These are phyloP conservation scores for Lodderomyces theae DNA, from an alignment of 1,139 yeast genomes.

Conservation along the genomic window DNA sequence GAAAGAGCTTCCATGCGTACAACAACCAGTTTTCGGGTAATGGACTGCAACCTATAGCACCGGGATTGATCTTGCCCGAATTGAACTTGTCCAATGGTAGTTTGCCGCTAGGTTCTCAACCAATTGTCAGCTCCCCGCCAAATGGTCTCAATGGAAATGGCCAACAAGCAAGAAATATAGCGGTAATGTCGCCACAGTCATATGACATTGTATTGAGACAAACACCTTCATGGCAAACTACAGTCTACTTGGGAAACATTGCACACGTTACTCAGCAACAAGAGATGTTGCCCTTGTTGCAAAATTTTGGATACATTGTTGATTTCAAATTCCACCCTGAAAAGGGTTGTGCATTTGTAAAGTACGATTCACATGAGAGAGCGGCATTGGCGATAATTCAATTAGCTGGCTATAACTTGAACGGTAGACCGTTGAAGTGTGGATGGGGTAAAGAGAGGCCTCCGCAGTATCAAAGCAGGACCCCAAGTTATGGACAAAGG, in stretches of 20 bases:
- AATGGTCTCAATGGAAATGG: slow-evolving; percentile 9
- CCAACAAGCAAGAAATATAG: slow-evolving; percentile 16
- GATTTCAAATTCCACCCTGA: slow-evolving; percentile 82
- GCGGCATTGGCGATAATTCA: slow-evolving; percentile 89
- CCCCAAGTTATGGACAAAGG: not conserved
- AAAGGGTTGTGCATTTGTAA: slow-evolving; percentile 81
- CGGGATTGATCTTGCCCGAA: not conserved
- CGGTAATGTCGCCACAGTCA: slow-evolving; percentile 50
- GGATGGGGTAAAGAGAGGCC: slow-evolving; percentile 84
- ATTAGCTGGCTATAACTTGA: slow-evolving; percentile 67
- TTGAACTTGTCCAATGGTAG: slow-evolving; percentile 3
- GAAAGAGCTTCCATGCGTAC: slow-evolving; percentile 4
- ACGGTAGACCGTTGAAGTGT: slow-evolving; percentile 77
- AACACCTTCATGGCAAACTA: slow-evolving; percentile 82
- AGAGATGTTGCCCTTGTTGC: slow-evolving; percentile 74
- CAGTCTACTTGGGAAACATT: slow-evolving; percentile 84
- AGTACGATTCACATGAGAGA: slow-evolving; percentile 80
- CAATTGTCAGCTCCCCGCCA: slow-evolving; percentile 6
- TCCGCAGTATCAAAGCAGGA: slow-evolving; percentile 26
- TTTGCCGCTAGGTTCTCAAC: slow-evolving; percentile 6
- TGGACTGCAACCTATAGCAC: not conserved
- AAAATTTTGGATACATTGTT: slow-evolving; percentile 76
- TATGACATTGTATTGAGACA: slow-evolving; percentile 73
- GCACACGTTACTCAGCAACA: slow-evolving; percentile 72
- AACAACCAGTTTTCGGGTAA: not conserved